Evolutionary conservation across 768 basidiomycete species (phyloP).

Genomic region (Suillus cothurnatus): DNA sequence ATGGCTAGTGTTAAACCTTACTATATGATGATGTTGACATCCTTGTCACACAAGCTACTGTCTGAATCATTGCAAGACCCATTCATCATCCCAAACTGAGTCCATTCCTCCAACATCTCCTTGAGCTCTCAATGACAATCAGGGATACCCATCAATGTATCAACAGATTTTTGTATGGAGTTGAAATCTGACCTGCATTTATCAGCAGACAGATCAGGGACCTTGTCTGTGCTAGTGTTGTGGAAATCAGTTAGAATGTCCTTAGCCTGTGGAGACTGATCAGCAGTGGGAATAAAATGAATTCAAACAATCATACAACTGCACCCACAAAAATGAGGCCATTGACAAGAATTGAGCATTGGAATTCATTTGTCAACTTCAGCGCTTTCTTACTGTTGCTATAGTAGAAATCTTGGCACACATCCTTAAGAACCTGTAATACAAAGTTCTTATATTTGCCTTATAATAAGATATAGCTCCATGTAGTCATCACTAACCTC

Average conservation of each 20-base stretch:
- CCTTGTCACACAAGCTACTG: neutral
- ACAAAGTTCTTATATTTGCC: slow-evolving; percentile 11
- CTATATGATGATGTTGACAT: neutral
- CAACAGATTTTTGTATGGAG: neutral
- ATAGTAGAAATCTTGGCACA: neutral
- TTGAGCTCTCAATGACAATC: neutral
- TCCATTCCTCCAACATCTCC: neutral
- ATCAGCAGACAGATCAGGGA: neutral
- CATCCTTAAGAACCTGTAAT: neutral
- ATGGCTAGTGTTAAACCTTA: neutral
- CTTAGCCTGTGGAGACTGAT: neutral
- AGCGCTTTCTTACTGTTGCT: neutral
- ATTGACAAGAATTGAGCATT: neutral
- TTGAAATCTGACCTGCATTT: neutral
- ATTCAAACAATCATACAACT: neutral
- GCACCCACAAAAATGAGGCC: neutral
- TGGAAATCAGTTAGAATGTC: neutral
- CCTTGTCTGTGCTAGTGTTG: neutral
- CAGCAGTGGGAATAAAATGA: neutral
- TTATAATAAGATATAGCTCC: neutral
- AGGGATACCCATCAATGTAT: neutral
- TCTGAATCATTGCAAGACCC: neutral
- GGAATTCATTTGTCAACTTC: slow-evolving; percentile 10
- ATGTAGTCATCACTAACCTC: neutral
- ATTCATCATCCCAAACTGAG: neutral